These are phyloP conservation scores for Panaeolus cyanescens DNA, from an alignment of 768 basidiomycete genomes.

Conservation along the genomic window DNA sequence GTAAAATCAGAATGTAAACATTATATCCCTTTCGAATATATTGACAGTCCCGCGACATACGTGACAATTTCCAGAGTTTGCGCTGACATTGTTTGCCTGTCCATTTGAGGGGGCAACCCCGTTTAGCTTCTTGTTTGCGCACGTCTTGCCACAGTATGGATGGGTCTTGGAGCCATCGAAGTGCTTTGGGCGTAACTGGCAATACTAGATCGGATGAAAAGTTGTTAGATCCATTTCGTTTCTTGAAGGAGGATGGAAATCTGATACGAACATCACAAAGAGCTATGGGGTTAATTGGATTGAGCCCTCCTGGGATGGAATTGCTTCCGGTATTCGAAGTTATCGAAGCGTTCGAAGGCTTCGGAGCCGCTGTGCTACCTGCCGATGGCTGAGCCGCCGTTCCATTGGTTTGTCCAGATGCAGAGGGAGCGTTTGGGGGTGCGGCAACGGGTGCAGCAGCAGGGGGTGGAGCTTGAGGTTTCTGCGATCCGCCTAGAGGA, in stretches of 20 bases:
- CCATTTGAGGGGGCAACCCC: slow-evolving; percentile 20
- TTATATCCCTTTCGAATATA: slow-evolving; percentile 4
- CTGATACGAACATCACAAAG: slow-evolving; percentile 51
- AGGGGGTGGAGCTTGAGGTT: slow-evolving; percentile 21
- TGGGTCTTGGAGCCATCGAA: slow-evolving; percentile 57
- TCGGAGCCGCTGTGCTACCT: slow-evolving; percentile 21
- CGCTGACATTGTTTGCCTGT: slow-evolving; percentile 23
- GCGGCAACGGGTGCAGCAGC: slow-evolving; percentile 23
- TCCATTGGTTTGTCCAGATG: slow-evolving; percentile 32
- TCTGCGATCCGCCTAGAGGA: slow-evolving; percentile 27
- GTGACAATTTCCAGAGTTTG: slow-evolving; percentile 45
- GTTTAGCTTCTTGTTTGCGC: slow-evolving; percentile 47
- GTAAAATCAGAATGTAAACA: slow-evolving; percentile 3
- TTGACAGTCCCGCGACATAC: slow-evolving; percentile 32
- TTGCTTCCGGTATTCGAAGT: not conserved
- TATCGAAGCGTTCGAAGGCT: slow-evolving; percentile 8
- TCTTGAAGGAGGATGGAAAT: slow-evolving; percentile 6
- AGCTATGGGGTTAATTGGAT: slow-evolving; percentile 27
- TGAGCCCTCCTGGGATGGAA: not conserved
- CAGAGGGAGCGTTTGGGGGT: slow-evolving; percentile 25
- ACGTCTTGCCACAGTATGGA: slow-evolving; percentile 60
- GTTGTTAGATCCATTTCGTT: slow-evolving; percentile 7
- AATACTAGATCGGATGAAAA: slow-evolving; percentile 39
- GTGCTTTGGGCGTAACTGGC: slow-evolving; percentile 56
- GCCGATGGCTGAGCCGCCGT: slow-evolving; percentile 27